These are phyloP conservation scores for Penicillium concentricum DNA, from an alignment of 2,329 filamentous ascomycete species.

Conservation along the genomic window DNA sequence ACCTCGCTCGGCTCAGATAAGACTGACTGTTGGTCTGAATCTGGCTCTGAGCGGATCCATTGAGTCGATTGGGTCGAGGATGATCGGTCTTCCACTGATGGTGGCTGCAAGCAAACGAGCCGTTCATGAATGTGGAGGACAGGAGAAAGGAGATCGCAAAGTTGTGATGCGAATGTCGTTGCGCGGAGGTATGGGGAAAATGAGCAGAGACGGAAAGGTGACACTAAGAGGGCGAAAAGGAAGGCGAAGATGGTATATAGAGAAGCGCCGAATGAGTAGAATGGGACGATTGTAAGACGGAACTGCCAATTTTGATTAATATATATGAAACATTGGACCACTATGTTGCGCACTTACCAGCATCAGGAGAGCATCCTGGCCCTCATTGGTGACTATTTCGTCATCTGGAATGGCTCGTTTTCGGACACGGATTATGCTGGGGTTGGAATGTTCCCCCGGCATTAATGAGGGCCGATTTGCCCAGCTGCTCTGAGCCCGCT, in stretches of 20 bases:
- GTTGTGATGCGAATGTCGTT: slow-evolving; percentile 49
- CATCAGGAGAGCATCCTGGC: slow-evolving; percentile 47
- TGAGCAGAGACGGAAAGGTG: slow-evolving; percentile 56
- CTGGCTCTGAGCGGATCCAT: slow-evolving; percentile 45
- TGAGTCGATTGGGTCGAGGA: slow-evolving; percentile 32
- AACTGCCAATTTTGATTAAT: slow-evolving; percentile 40
- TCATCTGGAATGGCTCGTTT: slow-evolving; percentile 30
- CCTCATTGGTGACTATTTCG: slow-evolving; percentile 25
- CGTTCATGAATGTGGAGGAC: slow-evolving; percentile 51
- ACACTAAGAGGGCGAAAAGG: slow-evolving; percentile 51
- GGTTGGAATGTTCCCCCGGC: slow-evolving; percentile 31
- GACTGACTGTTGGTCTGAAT: slow-evolving; percentile 22
- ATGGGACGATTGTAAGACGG: slow-evolving; percentile 54
- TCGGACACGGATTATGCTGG: slow-evolving; percentile 24
- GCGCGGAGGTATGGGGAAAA: slow-evolving; percentile 43
- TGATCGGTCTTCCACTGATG: slow-evolving; percentile 21
- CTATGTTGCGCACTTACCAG: slow-evolving; percentile 32
- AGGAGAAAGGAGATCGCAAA: slow-evolving; percentile 54
- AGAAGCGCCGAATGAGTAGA: slow-evolving; percentile 54
- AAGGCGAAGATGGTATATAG: slow-evolving; percentile 56
- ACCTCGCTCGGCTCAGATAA: slow-evolving; percentile 32
- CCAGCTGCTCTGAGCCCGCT: slow-evolving; percentile 31
- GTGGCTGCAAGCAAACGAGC: slow-evolving; percentile 29
- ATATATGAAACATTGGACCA: not conserved
- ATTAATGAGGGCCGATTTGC: slow-evolving; percentile 37